phyloP scores from a whole-genome alignment of 495 filamentous ascomycete genomes.

The Emericellopsis terricola region DNA sequence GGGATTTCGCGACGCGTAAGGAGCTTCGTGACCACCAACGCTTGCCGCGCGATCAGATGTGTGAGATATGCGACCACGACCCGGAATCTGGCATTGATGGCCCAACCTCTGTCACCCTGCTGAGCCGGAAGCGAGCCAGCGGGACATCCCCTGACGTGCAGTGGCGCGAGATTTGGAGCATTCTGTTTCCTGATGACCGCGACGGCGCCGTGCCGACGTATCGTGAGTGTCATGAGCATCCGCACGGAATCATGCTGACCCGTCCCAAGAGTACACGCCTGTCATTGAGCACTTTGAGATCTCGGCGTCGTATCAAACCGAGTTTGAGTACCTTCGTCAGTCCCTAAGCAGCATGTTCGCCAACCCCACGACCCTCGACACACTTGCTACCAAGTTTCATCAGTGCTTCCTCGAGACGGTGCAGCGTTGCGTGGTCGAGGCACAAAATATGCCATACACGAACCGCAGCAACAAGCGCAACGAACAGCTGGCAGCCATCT shows the following conservation, averaged over 20 bases:
- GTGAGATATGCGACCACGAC: conserved; percentile 2
- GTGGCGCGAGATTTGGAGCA: conserved; percentile 4
- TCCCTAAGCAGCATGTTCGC: conserved; percentile 1
- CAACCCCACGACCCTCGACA: conserved; percentile 1
- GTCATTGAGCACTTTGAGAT: conserved; percentile 5
- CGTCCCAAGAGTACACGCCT: not conserved
- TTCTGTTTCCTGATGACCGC: conserved; percentile 3
- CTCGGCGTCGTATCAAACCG: not conserved
- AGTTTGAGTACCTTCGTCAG: not conserved
- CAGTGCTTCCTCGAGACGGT: conserved; percentile 3
- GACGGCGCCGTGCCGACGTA: not conserved
- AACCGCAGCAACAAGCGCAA: conserved; percentile 5
- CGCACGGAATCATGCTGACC: too few species aligned
- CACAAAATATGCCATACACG: conserved; percentile 2
- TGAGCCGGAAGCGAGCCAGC: conserved; percentile 2
- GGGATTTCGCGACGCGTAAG: conserved; percentile 3
- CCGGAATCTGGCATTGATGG: conserved; percentile 4
- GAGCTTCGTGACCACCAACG: conserved; percentile 4
- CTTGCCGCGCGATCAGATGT: conserved; percentile 3
- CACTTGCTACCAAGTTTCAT: conserved; percentile 1
- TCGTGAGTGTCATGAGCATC: conserved; percentile 1
- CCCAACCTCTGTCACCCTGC: conserved; percentile 1
- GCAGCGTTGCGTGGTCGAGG: conserved; percentile 3
- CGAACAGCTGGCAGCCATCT: conserved; percentile 1
- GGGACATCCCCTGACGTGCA: conserved; percentile 3